These are phyloP conservation scores for Myxozyma neglecta DNA, from an alignment of 805 yeast genomes.

Conservation along the genomic window DNA sequence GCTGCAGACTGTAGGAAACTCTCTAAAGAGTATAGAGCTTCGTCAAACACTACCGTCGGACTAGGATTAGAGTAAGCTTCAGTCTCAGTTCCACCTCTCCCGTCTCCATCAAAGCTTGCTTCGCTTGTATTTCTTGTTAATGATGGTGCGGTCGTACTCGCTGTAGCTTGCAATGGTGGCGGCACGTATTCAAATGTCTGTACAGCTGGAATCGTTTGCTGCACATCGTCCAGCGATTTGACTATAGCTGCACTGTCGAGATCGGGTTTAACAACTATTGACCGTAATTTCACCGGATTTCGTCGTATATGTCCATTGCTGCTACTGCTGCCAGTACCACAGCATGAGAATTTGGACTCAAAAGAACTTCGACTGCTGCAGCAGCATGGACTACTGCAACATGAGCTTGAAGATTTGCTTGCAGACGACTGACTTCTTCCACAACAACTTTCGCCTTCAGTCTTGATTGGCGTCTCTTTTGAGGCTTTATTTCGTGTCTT, in stretches of 20 bases:
- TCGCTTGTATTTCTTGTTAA: not conserved
- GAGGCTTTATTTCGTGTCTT: not conserved
- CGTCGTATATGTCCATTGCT: not conserved
- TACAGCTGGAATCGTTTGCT: not conserved
- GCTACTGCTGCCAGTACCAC: not conserved
- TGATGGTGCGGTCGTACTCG: not conserved
- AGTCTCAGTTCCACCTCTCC: not conserved
- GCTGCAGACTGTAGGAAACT: conserved; percentile 6
- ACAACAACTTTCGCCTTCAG: not conserved
- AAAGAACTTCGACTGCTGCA: not conserved
- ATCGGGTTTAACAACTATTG: conserved; percentile 18
- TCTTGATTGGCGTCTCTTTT: not conserved
- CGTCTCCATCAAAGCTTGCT: not conserved
- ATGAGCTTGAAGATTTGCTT: not conserved
- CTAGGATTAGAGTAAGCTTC: not conserved
- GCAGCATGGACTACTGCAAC: not conserved
- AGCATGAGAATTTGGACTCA: not conserved
- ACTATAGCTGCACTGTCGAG: conserved; percentile 18
- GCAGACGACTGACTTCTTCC: not conserved
- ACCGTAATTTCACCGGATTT: conserved; percentile 19
- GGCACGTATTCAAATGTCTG: not conserved
- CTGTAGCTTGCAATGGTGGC: too few species aligned
- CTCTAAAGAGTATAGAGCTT: conserved; percentile 27
- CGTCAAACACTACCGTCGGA: conserved; percentile 17
- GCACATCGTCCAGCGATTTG: conserved; percentile 5